Base-by-base conservation (phyloP, 2,329 filamentous ascomycete species). In the Paraphaeosphaeria minitans region DNA sequence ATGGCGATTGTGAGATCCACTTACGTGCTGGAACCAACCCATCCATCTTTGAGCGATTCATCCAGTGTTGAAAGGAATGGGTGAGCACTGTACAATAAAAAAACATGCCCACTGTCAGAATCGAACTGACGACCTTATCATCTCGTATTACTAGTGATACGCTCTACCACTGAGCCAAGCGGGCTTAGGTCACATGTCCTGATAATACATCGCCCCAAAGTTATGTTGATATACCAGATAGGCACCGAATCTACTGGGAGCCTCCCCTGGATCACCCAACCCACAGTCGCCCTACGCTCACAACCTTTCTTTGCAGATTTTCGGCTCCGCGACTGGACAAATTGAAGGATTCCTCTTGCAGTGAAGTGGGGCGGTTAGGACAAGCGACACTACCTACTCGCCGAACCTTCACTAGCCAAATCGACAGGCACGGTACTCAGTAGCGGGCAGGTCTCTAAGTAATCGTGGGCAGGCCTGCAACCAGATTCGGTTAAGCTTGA, bases 121-220 rank as follows among this genome's bases (percentile, higher is more conserved):
- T 58, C 46, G 50, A 58, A 58, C 56, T 50, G 43, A 49, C 33
- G 56, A 58, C 50, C 56, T 58, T 50, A 50, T 48, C 56, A 58
- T 58, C 27, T 33, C 48, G 22, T 50, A 16, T 2, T 58, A 58
- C 56, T 53, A 58, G 56, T 58, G 56, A 48, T 51, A 50, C 56
- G 56, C 56, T 58, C 50, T 58, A 58, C 56, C 56, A 53, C 56
- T 58, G 50, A 58, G 56, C 56, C 46, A 58, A 48, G 43, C 42
- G 51, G 51, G 56, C 56, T 49, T 27, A 4, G 33, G 31, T 54
- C 21, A 31, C 24, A 22, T 53, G 22, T n/a, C n/a, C 29, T 51
- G 48, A 51, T 39, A 13, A 48, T 16, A 48, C 19, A 53, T 21
- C 16, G 6, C 2, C 13, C 16, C 31, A 9, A 35, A 6, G 1